A percentile compares a stretch with the other conserved stretches of the same genome.
These are phyloP conservation scores for Chenopodium suecicum DNA, from an alignment of 148 eudicot species.

Conservation along the genomic window DNA sequence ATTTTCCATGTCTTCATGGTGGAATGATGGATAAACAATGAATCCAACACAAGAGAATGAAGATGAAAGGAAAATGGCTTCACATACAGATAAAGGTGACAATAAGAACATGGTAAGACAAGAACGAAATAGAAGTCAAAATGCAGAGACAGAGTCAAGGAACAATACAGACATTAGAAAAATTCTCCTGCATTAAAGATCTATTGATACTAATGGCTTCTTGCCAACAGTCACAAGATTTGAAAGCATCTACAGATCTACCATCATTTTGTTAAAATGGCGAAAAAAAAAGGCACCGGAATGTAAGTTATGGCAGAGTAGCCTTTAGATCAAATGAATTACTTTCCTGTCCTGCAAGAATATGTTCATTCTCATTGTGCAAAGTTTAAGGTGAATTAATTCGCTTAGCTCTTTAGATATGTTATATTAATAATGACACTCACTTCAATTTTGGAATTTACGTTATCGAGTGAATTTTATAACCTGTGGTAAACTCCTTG, in stretches of 20 bases:
- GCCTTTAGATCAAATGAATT: neutral
- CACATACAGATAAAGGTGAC: neutral
- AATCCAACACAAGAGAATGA: neutral
- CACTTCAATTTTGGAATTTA: neutral
- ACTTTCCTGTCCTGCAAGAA: neutral
- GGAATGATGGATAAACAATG: neutral
- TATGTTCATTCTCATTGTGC: neutral
- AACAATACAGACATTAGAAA: neutral
- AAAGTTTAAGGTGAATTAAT: neutral
- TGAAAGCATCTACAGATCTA: neutral
- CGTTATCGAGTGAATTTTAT: neutral
- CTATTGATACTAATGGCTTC: neutral
- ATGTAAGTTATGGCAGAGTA: neutral
- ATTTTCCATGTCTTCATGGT: neutral
- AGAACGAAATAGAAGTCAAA: neutral
- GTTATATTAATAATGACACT: neutral
- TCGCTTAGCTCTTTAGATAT: neutral
- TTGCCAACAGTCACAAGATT: neutral
- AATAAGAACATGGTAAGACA: neutral
- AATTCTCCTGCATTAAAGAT: neutral
- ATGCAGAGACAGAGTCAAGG: neutral
- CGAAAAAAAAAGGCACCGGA: neutral
- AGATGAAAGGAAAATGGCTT: neutral
- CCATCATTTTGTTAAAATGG: neutral
- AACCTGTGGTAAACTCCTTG: neutral